Percentiles rank a stretch among this genome's conserved stretches.
These are phyloP conservation scores for Meyerozyma carpophila DNA, from an alignment of 1,139 yeast genomes.

Conservation along the genomic window DNA sequence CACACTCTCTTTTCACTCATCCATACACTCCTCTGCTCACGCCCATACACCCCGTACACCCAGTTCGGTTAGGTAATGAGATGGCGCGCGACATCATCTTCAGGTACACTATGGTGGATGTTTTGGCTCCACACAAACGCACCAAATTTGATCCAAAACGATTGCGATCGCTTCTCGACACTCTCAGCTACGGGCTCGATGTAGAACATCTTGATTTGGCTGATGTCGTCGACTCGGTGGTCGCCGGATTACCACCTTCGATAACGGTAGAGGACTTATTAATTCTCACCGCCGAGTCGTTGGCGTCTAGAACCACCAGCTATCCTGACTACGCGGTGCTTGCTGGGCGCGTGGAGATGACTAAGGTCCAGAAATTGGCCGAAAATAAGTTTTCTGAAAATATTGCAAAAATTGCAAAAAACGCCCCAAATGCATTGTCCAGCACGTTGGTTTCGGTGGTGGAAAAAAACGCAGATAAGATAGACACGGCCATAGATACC, in stretches of 20 bases:
- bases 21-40: too few relatives aligned
- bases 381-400: background rate
- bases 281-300: conserved; percentile 36
- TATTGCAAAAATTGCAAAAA: background rate
- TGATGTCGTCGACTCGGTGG: conserved; percentile 17
- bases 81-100: too few relatives aligned
- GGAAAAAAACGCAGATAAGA: conserved; percentile 1
- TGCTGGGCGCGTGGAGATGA: conserved; percentile 43
- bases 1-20: too few relatives aligned
- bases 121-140: too few relatives aligned
- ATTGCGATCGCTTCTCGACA: background rate
- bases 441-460: conserved; percentile 1
- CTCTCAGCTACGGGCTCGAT: conserved; percentile 13
- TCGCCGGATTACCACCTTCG: conserved; percentile 27
- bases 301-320: conserved; percentile 39
- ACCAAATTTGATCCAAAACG: background rate
- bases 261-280: conserved; percentile 28
- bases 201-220: conserved; percentile 15
- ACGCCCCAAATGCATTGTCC: background rate
- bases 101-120: too few relatives aligned
- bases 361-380: background rate
- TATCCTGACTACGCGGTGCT: conserved; percentile 45
- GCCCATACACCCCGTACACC: too few relatives aligned
- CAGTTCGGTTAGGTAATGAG: too few relatives aligned
- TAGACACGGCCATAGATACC: conserved; percentile 6